Evolutionary conservation across 202 grass and related monocot genomes (phyloP), one percentile per base, ranked within the genome.

Genomic region (Panicum hallii): DNA sequence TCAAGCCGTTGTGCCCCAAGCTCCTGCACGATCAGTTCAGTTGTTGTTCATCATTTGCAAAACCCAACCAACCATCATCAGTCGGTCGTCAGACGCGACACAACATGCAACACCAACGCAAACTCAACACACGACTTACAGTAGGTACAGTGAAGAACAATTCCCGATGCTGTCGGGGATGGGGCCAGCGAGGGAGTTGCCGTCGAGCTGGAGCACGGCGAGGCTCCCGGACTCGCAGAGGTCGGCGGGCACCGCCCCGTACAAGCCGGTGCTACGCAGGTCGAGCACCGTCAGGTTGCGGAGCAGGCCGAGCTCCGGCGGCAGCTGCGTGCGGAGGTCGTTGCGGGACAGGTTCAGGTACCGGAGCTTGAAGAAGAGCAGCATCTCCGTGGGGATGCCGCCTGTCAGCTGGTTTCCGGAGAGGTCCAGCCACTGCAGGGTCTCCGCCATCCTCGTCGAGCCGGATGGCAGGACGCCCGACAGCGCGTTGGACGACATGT

Each of bases 311-410:
- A 99, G 88, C 90, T 92, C 91, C 42, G 88, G 90, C 53, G 93
- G 96, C 75, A 99, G 84, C 87, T 85, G 90, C 49, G 96, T 60
- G 76, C 87, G 87, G 89, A 99, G 91, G 32, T 71, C 90, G 67
- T 94, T 99, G 79, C 82, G 61, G 23, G 97, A 99, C 40, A 99
- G 78, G 86, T 99, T 99, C 23, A 99, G 53, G 82, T 96, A 94
- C 44, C 84, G 91, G 32, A 99, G 83, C 22, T 82, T 92, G 52
- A 62, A 86, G 72, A 85, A 99, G 34, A 87, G 82, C n/a, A 84
- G 71, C 93, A 95, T 92, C 84, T 91, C 93, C 0, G 91, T 73
- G 36, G 93, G 91, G 58, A 99, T 94, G 38, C 81, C 86, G 46
- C 97, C 97, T 0, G 82, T 86, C 4, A 99, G 64, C 15, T 60